phyloP scores from a whole-genome alignment of 179 eudicot genomes.

The Beta corolliflora region DNA sequence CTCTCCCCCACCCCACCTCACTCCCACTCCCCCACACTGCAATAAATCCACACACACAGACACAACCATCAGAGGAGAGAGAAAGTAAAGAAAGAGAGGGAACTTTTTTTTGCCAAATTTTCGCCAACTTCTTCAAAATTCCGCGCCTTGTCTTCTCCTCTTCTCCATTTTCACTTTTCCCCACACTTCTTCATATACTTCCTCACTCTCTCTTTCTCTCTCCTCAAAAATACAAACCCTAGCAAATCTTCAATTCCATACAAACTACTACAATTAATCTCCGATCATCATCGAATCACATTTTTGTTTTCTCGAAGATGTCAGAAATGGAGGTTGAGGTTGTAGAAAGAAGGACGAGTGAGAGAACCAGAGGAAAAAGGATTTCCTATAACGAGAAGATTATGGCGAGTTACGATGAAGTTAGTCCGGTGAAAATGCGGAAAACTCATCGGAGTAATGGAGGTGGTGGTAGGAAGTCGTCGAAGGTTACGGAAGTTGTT shows the following conservation, averaged over 20 bases:
- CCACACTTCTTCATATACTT: neutral
- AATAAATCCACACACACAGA: too few species aligned
- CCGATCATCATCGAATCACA: too few species aligned
- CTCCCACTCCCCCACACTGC: too few species aligned
- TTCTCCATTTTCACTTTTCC: neutral
- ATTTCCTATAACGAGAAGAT: conserved; percentile 26
- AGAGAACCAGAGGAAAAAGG: conserved; percentile 21
- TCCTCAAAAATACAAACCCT: neutral
- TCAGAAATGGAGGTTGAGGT: conserved; percentile 18
- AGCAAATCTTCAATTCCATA: neutral
- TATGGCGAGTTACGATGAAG: neutral
- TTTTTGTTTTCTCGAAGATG: neutral
- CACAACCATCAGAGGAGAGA: too few species aligned
- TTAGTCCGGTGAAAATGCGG: conserved; percentile 4
- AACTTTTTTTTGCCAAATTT: neutral
- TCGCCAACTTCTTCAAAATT: conserved; percentile 17
- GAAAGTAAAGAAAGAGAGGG: neutral
- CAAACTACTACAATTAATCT: too few species aligned
- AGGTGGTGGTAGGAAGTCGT: neutral
- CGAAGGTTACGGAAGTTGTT: neutral
- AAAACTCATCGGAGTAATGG: neutral
- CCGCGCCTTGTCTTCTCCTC: conserved; percentile 15
- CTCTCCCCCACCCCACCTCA: too few species aligned
- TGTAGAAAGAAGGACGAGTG: conserved; percentile 29
- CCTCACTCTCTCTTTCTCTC: neutral